Conservation (phyloP, 2,329 filamentous ascomycete genomes). For the Mycosphaerella sp. region DNA sequence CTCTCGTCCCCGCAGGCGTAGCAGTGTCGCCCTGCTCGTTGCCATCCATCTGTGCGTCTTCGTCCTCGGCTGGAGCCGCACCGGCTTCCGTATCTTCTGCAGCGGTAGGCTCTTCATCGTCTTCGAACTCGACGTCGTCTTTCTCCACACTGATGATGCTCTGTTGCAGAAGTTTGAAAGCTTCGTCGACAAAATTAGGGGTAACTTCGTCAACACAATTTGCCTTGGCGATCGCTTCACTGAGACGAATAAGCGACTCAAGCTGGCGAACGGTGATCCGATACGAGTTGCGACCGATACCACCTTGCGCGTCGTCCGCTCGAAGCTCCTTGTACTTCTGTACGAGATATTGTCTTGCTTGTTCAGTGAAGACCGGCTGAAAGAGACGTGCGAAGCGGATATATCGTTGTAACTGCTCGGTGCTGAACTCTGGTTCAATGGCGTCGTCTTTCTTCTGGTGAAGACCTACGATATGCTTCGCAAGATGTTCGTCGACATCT, state of each 20-base stretch:
- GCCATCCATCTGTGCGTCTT: conserved; percentile 49
- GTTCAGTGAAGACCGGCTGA: conserved; percentile 82
- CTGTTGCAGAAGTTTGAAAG: conserved; percentile 82
- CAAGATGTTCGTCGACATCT: conserved; percentile 78
- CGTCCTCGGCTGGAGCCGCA: conserved; percentile 38
- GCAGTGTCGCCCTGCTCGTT: conserved; percentile 26
- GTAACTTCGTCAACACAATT: conserved; percentile 92
- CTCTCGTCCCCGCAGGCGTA: conserved; percentile 38
- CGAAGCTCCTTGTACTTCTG: conserved; percentile 93
- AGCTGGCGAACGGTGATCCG: conserved; percentile 95
- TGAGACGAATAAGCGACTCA: conserved; percentile 90
- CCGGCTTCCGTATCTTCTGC: conserved; percentile 47
- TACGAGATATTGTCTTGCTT: conserved; percentile 79
- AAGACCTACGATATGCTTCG: conserved; percentile 88
- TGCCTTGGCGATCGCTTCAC: conserved; percentile 95
- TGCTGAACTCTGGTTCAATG: conserved; percentile 87
- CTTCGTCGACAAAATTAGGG: conserved; percentile 79
- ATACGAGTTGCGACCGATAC: conserved; percentile 90
- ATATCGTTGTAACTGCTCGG: conserved; percentile 92
- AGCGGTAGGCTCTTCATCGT: conserved; percentile 51
- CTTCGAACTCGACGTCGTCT: conserved; percentile 91
- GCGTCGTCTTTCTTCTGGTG: conserved; percentile 91
- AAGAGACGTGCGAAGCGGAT: conserved; percentile 95
- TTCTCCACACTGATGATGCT: conserved; percentile 98
- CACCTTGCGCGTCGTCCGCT: conserved; percentile 87